Percentiles rank a stretch among this genome's conserved stretches.
Evolutionary conservation across 2,329 filamentous ascomycete genomes (phyloP).

Genomic region (Nemania sp.): DNA sequence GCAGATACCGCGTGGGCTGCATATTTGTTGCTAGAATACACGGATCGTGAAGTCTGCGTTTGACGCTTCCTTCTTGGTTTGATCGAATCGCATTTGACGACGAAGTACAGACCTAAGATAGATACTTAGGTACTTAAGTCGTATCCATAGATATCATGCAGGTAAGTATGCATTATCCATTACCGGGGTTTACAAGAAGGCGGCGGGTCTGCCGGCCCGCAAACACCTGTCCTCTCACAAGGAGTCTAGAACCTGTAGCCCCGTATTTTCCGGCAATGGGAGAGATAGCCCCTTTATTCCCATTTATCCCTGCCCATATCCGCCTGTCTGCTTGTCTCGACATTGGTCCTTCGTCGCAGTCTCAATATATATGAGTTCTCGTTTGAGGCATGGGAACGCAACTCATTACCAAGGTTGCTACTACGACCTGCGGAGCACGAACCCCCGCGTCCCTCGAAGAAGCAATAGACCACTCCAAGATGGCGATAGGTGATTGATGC

Average conservation of each 20-base stretch:
- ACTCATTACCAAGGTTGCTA: not conserved
- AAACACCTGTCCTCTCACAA: not conserved
- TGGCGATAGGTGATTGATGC: not conserved
- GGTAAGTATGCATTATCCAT: too few species aligned
- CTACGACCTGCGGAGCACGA: conserved; percentile 29
- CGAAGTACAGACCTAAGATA: too few species aligned
- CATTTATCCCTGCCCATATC: too few species aligned
- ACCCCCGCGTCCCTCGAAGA: conserved; percentile 33
- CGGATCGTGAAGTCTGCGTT: conserved; percentile 6
- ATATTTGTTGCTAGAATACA: conserved; percentile 34
- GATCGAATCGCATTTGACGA: not conserved
- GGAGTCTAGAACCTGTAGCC: not conserved
- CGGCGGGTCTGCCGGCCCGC: not conserved
- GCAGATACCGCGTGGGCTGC: conserved; percentile 44
- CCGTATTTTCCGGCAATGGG: too few species aligned
- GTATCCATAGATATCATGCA: too few species aligned
- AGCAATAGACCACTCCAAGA: conserved; percentile 23
- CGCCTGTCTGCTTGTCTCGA: too few species aligned
- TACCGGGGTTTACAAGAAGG: not conserved
- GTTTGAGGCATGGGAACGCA: not conserved
- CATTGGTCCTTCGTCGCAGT: too few species aligned
- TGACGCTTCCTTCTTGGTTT: not conserved
- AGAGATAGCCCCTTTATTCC: too few species aligned
- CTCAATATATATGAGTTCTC: too few species aligned
- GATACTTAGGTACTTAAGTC: too few species aligned